Percentiles rank a stretch among this genome's conserved stretches.
Conservation (phyloP, 805 yeast species). For the Metschnikowia picachoensis region DNA sequence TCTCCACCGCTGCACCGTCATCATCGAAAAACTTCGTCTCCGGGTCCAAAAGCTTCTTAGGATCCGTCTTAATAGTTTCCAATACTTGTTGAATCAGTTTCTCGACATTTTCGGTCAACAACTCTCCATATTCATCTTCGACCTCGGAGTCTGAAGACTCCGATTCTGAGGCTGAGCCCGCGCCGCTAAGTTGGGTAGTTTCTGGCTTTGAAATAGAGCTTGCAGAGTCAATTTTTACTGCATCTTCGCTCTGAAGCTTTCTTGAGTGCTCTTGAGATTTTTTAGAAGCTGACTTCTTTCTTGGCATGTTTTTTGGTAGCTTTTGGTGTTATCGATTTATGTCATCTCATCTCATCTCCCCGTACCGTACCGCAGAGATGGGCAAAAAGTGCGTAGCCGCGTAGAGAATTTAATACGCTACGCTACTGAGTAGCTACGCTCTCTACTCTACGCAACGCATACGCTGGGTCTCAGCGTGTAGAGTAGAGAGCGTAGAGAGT, state of each 20-base stretch:
- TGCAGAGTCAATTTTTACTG: no score
- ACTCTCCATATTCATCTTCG: slow-evolving; percentile 89
- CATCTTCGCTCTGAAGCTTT: no score
- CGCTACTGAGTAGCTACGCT: no score
- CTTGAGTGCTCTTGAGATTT: slow-evolving; percentile 49
- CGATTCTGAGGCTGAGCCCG: slow-evolving; percentile 29
- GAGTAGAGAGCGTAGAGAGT: no score
- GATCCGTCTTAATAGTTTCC: slow-evolving; percentile 63
- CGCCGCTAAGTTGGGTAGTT: slow-evolving; percentile 24
- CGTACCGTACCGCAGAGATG: background rate
- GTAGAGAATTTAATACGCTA: no score
- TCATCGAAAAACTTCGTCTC: slow-evolving; percentile 70
- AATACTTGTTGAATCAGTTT: slow-evolving; percentile 71
- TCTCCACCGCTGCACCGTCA: slow-evolving; percentile 36
- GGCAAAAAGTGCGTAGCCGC: no score
- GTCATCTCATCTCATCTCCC: slow-evolving; percentile 11
- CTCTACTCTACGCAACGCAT: no score
- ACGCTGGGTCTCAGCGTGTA: no score
- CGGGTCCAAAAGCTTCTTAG: slow-evolving; percentile 63
- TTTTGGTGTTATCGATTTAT: background rate
- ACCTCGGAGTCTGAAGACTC: slow-evolving; percentile 51
- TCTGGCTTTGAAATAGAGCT: background rate
- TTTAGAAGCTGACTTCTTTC: slow-evolving; percentile 83
- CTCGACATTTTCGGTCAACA: slow-evolving; percentile 83
- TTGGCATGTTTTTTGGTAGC: slow-evolving; percentile 50